Evolutionary conservation across 1,139 yeast genomes (phyloP).

Genomic region (Yamadazyma jaroonii): DNA sequence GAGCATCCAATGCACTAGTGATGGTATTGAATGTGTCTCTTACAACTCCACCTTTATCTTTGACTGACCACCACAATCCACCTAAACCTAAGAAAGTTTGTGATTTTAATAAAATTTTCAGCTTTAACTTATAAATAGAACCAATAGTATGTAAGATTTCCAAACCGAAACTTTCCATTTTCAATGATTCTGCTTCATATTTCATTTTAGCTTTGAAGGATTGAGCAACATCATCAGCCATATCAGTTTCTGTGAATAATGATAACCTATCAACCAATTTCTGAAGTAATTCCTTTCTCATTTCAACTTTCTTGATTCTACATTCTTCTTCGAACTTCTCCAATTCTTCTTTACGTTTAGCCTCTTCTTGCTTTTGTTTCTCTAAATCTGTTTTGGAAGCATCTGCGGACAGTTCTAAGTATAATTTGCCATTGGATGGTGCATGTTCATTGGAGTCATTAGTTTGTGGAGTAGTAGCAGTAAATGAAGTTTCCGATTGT

Average conservation of each 20-base stretch:
- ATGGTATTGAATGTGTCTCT: slow-evolving; percentile 87
- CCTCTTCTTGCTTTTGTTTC: slow-evolving; percentile 45
- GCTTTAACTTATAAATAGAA: slow-evolving; percentile 66
- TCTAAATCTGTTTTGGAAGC: slow-evolving; percentile 9
- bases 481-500: neutral
- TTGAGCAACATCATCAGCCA: slow-evolving; percentile 61
- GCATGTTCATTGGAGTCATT: neutral
- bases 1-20: slow-evolving; percentile 86
- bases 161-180: slow-evolving; percentile 92
- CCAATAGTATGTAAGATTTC: slow-evolving; percentile 90
- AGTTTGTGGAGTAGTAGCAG: neutral
- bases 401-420: slow-evolving; percentile 11
- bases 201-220: slow-evolving; percentile 71
- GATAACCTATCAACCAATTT: slow-evolving; percentile 67
- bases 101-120: slow-evolving; percentile 53
- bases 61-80: slow-evolving; percentile 79
- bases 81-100: slow-evolving; percentile 80
- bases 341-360: slow-evolving; percentile 56
- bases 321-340: slow-evolving; percentile 82
- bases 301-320: slow-evolving; percentile 65
- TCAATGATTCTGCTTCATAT: slow-evolving; percentile 83
- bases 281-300: slow-evolving; percentile 61
- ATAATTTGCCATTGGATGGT: slow-evolving; percentile 7
- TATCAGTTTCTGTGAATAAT: slow-evolving; percentile 80
- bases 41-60: slow-evolving; percentile 82